Conservation (phyloP, 202 grass and related monocot species). For the Bolboschoenoplectus hybrid region DNA sequence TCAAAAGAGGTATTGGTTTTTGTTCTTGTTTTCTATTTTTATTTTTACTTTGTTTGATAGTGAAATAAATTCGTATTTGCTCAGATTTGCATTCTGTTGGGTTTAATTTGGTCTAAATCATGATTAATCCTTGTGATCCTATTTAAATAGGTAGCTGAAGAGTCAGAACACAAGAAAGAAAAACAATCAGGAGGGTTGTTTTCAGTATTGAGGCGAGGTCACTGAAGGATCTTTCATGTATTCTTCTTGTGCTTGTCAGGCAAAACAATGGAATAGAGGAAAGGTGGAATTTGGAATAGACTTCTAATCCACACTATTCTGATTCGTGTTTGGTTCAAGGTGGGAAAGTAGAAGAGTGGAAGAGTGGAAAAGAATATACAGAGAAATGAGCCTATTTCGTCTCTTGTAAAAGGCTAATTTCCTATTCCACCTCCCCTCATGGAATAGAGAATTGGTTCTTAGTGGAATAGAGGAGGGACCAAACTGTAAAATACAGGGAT, state of each 20-base stretch:
- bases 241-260: slow-evolving; percentile 10
- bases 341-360: slow-evolving; percentile 22
- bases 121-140: slow-evolving; percentile 29
- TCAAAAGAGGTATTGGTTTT: slow-evolving; percentile 65
- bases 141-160: slow-evolving; percentile 63
- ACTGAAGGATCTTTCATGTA: slow-evolving; percentile 45
- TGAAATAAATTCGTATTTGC: neutral
- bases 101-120: neutral
- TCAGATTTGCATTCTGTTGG: neutral
- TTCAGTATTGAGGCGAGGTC: slow-evolving; percentile 70
- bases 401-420: slow-evolving; percentile 1
- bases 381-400: neutral
- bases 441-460: neutral
- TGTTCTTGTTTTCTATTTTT: slow-evolving; percentile 11
- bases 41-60: neutral
- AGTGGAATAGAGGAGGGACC: slow-evolving; percentile 12
- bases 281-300: neutral
- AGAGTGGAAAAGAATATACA: slow-evolving; percentile 25
- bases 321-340: neutral
- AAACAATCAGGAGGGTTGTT: slow-evolving; percentile 75
- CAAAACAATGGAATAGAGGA: slow-evolving; percentile 1
- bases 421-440: neutral
- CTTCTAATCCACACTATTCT: neutral
- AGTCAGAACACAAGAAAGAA: slow-evolving; percentile 75
- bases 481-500: neutral